Evolutionary conservation across 164 flowering plant species (phyloP).

Genomic region (Chloranthus sessilifolius): DNA sequence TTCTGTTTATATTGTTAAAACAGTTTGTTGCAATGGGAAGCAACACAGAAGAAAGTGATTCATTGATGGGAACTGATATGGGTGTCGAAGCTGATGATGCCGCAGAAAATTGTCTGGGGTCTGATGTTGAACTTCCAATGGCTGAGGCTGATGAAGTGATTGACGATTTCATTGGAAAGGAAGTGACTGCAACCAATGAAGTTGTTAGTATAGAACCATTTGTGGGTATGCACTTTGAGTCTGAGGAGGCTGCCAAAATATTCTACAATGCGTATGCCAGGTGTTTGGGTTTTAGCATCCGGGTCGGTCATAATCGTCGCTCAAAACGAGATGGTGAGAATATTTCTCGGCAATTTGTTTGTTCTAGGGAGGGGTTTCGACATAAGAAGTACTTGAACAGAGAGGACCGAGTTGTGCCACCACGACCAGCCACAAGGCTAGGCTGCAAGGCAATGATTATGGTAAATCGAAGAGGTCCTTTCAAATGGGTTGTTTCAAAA

Average conservation of each 20-base stretch:
- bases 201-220: constrained; percentile 1
- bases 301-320: constrained; percentile 4
- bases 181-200: no score
- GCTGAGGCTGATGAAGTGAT: no score
- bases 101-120: no score
- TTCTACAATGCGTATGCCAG: constrained; percentile 18
- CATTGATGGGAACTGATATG: no score
- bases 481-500: constrained; percentile 7
- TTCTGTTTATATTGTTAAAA: no score
- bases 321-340: constrained; percentile 8
- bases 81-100: no score
- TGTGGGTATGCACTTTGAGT: constrained; percentile 12
- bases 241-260: constrained; percentile 8
- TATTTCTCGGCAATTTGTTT: constrained; percentile 8
- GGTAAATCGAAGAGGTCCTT: constrained; percentile 1
- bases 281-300: constrained; percentile 11
- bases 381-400: constrained; percentile 1
- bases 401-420: constrained; percentile 3
- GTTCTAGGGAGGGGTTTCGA: constrained; percentile 14
- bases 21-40: no score
- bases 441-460: constrained; percentile 13
- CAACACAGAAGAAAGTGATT: no score
- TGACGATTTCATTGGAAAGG: no score
- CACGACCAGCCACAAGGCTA: constrained; percentile 6
- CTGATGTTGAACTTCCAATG: no score